phyloP scores from a whole-genome alignment of 257 asterid genomes.

The Lantana camara region DNA sequence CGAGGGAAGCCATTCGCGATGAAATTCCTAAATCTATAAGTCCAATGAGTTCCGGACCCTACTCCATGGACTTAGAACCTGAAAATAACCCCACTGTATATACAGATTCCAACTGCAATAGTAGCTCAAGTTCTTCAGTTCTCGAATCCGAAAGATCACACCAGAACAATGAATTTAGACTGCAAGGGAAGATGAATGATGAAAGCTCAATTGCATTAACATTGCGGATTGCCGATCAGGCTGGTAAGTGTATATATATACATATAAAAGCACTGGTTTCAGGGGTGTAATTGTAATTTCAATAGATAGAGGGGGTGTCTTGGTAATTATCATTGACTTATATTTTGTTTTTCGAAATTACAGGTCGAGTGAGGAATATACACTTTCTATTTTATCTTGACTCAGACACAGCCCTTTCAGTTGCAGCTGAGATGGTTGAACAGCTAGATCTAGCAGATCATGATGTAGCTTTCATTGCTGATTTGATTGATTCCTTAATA shows the following conservation, averaged over 20 bases:
- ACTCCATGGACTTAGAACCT: slow-evolving; percentile 66
- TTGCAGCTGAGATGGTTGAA: slow-evolving; percentile 88
- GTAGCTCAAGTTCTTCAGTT: slow-evolving; percentile 39
- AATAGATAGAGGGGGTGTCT: too few species aligned
- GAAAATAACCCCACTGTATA: slow-evolving; percentile 42
- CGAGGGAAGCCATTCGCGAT: slow-evolving; percentile 32
- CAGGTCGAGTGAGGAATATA: slow-evolving; percentile 60
- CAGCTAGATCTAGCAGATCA: slow-evolving; percentile 66
- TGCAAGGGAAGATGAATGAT: slow-evolving; percentile 61
- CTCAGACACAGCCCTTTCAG: slow-evolving; percentile 68
- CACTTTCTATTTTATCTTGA: slow-evolving; percentile 62
- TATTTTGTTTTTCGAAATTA: slow-evolving; percentile 8
- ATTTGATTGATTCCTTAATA: slow-evolving; percentile 61
- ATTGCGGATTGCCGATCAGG: slow-evolving; percentile 54
- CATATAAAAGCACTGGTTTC: too few species aligned
- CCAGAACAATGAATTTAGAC: slow-evolving; percentile 54
- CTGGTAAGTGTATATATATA: slow-evolving; percentile 48
- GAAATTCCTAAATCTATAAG: slow-evolving; percentile 45
- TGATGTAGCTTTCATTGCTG: slow-evolving; percentile 70
- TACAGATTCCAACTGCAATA: slow-evolving; percentile 44
- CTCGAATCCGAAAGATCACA: slow-evolving; percentile 55
- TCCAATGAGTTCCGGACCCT: slow-evolving; percentile 39
- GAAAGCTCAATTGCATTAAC: slow-evolving; percentile 55
- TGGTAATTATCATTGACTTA: not conserved
- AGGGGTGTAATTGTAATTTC: too few species aligned